phyloP scores from a whole-genome alignment of 2,329 filamentous ascomycete species.

The Ophiostoma himal-ulmi region DNA sequence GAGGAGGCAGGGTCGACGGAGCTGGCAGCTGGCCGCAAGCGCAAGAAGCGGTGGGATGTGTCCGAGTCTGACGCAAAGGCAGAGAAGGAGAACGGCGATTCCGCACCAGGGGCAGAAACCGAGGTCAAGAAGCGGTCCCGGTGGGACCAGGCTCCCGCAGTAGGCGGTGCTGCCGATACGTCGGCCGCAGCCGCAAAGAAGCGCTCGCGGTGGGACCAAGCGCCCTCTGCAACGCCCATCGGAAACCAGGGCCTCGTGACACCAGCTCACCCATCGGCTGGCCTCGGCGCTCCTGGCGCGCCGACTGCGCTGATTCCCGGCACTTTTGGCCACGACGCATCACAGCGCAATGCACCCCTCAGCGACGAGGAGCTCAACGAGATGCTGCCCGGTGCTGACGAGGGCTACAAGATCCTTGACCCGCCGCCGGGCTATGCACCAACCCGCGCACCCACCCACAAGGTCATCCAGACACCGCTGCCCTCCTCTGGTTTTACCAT shows the following conservation, averaged over 20 bases:
- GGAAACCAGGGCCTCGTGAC: constrained; percentile 69
- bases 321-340: constrained; percentile 77
- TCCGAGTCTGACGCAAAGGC: constrained; percentile 45
- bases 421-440: constrained; percentile 90
- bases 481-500: constrained; percentile 91
- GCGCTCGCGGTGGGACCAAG: constrained; percentile 88
- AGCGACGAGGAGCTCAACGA: constrained; percentile 92
- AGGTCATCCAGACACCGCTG: constrained; percentile 65
- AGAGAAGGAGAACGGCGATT: constrained; percentile 36
- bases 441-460: constrained; percentile 68
- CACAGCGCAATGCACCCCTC: constrained; percentile 69
- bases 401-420: constrained; percentile 88
- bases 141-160: constrained; percentile 76
- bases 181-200: constrained; percentile 59
- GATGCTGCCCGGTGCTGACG: constrained; percentile 78
- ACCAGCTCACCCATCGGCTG: constrained; percentile 63
- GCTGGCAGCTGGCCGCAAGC: constrained; percentile 61
- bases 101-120: constrained; percentile 28
- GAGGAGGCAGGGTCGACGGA: constrained; percentile 63
- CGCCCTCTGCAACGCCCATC: constrained; percentile 67
- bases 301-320: constrained; percentile 28
- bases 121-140: constrained; percentile 71
- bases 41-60: constrained; percentile 95
- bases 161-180: constrained; percentile 39
- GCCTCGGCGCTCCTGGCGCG: constrained; percentile 41